phyloP scores from a whole-genome alignment of 179 eudicot genomes.

The Carnegiea gigantea region DNA sequence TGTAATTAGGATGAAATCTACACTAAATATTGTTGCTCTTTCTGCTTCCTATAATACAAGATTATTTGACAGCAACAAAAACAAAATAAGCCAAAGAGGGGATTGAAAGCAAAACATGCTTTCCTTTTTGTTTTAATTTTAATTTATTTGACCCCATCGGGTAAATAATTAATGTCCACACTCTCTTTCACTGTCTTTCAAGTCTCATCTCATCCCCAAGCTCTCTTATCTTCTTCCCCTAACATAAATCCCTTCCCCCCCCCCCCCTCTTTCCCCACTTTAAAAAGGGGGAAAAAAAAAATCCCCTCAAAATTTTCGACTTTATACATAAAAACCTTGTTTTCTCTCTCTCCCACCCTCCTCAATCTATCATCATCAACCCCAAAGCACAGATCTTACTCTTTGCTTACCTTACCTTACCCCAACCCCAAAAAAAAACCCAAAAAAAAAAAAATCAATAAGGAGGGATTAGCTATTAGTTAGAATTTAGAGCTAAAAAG shows the following conservation, averaged over 20 bases:
- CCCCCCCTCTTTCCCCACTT: neutral
- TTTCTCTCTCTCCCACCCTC: constrained; percentile 9
- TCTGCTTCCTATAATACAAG: too few relatives aligned
- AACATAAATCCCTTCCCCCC: neutral
- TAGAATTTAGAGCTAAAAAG: neutral
- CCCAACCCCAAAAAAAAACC: too few relatives aligned
- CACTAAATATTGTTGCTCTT: too few relatives aligned
- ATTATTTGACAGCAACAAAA: neutral
- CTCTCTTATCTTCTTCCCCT: constrained; percentile 22
- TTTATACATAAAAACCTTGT: constrained; percentile 9
- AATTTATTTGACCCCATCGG: constrained; percentile 11
- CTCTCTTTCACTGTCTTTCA: constrained; percentile 28
- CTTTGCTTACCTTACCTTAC: constrained; percentile 13
- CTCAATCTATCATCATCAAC: constrained; percentile 26
- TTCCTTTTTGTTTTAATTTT: neutral
- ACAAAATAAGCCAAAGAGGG: constrained; percentile 17
- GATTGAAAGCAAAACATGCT: constrained; percentile 16
- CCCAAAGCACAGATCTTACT: constrained; percentile 27
- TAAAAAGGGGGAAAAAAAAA: neutral
- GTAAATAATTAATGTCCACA: constrained; percentile 44
- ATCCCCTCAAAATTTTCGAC: neutral
- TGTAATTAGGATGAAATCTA: too few relatives aligned
- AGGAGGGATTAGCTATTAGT: neutral
- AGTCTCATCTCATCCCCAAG: constrained; percentile 28
- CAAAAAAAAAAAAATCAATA: neutral